These are phyloP conservation scores for Serendipita indica DNA, from an alignment of 768 basidiomycete species.

Conservation along the genomic window DNA sequence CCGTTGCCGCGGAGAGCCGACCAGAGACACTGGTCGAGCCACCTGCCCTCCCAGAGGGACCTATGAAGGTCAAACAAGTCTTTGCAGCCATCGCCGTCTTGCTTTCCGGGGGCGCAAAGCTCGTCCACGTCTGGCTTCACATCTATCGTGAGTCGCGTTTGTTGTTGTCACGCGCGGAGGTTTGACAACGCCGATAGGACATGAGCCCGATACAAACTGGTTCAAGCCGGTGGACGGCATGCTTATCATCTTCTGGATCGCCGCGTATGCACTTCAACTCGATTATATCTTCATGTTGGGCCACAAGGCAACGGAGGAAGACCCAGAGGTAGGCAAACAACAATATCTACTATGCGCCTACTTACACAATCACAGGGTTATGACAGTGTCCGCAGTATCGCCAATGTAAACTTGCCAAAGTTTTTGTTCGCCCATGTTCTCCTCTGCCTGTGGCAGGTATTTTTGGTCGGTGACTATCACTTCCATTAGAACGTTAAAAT, in stretches of 20 bases:
- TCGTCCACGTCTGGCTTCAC: neutral
- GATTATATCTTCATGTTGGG: slow-evolving; percentile 6
- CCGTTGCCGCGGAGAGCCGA: neutral
- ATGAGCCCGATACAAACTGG: slow-evolving; percentile 1
- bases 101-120: neutral
- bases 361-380: neutral
- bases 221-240: slow-evolving; percentile 2
- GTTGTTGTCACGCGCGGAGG: neutral
- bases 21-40: neutral
- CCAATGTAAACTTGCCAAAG: neutral
- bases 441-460: neutral
- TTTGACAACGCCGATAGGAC: neutral
- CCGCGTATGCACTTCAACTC: slow-evolving; percentile 4
- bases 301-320: neutral
- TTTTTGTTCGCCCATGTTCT: neutral
- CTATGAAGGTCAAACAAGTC: neutral
- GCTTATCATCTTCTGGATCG: slow-evolving; percentile 8
- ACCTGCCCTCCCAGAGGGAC: neutral
- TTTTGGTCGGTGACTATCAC: neutral
- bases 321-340: neutral
- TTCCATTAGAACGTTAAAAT: neutral
- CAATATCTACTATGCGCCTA: neutral
- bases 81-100: neutral
- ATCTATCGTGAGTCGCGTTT: neutral
- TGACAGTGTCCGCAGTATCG: neutral